A percentile compares a stretch with the other conserved stretches of the same genome.
Evolutionary conservation across 495 filamentous ascomycete species (phyloP).

Genomic region (Thermothielavioides terrestris): DNA sequence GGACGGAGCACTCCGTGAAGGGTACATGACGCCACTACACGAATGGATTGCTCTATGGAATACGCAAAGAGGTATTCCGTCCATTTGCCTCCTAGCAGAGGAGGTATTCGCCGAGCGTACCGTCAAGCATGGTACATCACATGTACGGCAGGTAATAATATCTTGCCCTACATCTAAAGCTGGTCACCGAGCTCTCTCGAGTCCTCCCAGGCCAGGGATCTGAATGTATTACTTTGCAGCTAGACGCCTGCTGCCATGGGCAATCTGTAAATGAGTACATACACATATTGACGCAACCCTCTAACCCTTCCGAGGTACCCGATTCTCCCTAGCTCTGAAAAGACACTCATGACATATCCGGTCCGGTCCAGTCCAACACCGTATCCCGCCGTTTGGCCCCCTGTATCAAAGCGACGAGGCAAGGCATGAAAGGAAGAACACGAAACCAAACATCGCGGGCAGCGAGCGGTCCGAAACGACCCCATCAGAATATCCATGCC

Average conservation of each 20-base stretch:
- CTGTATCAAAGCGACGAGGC: neutral
- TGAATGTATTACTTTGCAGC: conserved; percentile 3
- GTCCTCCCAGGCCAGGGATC: no score
- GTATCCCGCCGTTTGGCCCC: neutral
- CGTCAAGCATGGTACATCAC: no score
- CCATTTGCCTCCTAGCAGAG: no score
- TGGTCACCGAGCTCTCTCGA: no score
- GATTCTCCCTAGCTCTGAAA: conserved; percentile 8
- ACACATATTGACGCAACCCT: conserved; percentile 7
- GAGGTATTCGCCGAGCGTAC: no score
- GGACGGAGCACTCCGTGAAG: no score
- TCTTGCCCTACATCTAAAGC: no score
- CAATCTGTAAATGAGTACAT: neutral
- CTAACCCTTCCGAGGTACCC: conserved; percentile 7
- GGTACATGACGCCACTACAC: no score
- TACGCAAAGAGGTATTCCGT: no score
- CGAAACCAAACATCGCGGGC: neutral
- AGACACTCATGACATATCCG: neutral
- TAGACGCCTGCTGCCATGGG: neutral
- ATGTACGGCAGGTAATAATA: no score
- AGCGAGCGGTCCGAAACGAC: neutral
- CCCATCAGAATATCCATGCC: neutral
- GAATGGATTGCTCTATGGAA: no score
- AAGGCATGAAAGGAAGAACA: conserved; percentile 1
- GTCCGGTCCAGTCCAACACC: conserved; percentile 1